Conservation (phyloP, 805 yeast genomes). For the Candida loeiensis region DNA sequence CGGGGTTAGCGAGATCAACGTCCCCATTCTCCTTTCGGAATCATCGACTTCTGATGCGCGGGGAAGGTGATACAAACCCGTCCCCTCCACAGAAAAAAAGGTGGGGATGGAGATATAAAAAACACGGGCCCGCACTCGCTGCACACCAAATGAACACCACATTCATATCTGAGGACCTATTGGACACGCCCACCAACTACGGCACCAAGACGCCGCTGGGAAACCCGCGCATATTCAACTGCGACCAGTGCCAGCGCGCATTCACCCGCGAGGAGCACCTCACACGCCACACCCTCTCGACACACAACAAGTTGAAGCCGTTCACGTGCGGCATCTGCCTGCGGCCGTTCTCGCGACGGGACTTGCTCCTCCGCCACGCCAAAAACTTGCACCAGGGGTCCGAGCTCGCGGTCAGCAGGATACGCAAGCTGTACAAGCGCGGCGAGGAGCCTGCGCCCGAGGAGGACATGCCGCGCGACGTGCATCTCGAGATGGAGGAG, state of each 20-base stretch:
- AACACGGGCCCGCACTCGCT: background rate
- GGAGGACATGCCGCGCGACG: background rate
- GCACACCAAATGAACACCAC: constrained; percentile 5
- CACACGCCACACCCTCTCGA: constrained; percentile 39
- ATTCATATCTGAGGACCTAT: constrained; percentile 6
- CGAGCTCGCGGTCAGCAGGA: constrained; percentile 41
- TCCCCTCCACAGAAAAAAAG: constrained; percentile 10
- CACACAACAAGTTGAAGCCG: constrained; percentile 44
- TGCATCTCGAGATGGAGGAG: background rate
- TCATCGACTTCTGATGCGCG: constrained; percentile 2
- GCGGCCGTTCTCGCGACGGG: constrained; percentile 42
- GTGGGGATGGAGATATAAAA: constrained; percentile 5
- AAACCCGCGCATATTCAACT: constrained; percentile 39
- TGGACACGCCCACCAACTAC: constrained; percentile 18
- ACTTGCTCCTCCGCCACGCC: constrained; percentile 42
- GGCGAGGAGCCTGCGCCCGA: constrained; percentile 9
- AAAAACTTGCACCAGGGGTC: constrained; percentile 43
- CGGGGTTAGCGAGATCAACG: background rate
- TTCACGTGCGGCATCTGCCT: constrained; percentile 43
- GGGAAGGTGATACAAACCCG: constrained; percentile 11
- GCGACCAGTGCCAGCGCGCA: constrained; percentile 41
- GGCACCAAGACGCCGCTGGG: constrained; percentile 45
- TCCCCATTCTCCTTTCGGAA: background rate
- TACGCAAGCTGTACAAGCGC: constrained; percentile 37
- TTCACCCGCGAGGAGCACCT: constrained; percentile 47